These are phyloP conservation scores for Vitis hybrid DNA, from an alignment of 177 flowering plant species.

Conservation along the genomic window DNA sequence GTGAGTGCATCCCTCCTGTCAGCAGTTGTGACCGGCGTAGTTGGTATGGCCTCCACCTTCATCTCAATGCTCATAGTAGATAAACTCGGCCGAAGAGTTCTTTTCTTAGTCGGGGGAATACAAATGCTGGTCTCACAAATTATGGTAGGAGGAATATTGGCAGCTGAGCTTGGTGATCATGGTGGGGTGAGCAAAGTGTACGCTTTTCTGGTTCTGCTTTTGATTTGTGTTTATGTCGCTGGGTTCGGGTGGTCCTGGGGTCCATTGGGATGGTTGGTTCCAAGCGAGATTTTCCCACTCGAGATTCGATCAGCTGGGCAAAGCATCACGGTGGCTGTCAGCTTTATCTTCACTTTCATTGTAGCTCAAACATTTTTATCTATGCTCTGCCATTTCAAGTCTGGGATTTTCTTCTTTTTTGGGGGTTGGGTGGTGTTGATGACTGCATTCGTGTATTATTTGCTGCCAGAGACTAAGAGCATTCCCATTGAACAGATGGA, in stretches of 20 bases:
- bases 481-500: too few species aligned
- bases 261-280: constrained; percentile 61
- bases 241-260: constrained; percentile 66
- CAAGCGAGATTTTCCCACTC: too few species aligned
- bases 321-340: too few species aligned
- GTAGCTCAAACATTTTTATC: too few species aligned
- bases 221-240: constrained; percentile 51
- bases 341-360: constrained; percentile 48
- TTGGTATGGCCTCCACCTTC: constrained; percentile 38
- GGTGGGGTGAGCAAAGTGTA: constrained; percentile 40
- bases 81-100: constrained; percentile 46
- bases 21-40: constrained; percentile 39
- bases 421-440: too few species aligned
- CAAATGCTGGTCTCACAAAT: constrained; percentile 61
- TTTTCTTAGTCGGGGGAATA: constrained; percentile 50
- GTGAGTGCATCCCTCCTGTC: constrained; percentile 49
- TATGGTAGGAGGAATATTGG: constrained; percentile 51
- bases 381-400: too few species aligned
- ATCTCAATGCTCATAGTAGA: constrained; percentile 64
- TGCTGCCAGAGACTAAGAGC: constrained; percentile 52
- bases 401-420: too few species aligned
- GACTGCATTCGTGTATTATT: constrained; percentile 6
- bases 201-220: constrained; percentile 29
- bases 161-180: constrained; percentile 56
- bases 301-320: too few species aligned